phyloP scores from a whole-genome alignment of 164 flowering plant genomes.

The Vitis amurensis region DNA sequence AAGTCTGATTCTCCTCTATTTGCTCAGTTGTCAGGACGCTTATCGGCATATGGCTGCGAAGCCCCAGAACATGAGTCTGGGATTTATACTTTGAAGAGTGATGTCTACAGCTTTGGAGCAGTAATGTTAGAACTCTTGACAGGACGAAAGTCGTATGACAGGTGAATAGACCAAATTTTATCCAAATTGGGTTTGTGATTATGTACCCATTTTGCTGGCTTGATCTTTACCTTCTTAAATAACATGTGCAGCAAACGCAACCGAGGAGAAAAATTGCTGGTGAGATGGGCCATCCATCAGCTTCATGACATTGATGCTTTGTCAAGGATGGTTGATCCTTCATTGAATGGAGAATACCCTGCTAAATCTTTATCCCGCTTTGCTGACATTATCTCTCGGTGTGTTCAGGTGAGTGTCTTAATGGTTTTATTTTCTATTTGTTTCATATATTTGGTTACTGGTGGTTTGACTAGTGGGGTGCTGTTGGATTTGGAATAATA shows the following conservation, averaged over 20 bases:
- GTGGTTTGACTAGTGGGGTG: neutral
- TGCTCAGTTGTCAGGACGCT: conserved; percentile 77
- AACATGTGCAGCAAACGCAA: conserved; percentile 39
- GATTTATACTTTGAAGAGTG: conserved; percentile 73
- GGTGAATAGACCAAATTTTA: conserved; percentile 32
- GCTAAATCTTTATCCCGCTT: conserved; percentile 83
- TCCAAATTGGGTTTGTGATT: neutral
- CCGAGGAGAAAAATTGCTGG: conserved; percentile 82
- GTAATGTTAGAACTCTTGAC: conserved; percentile 95
- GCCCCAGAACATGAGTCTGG: conserved; percentile 92
- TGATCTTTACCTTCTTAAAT: conserved; percentile 3
- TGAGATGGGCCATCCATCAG: conserved; percentile 91
- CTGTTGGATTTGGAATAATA: neutral
- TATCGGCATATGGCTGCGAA: conserved; percentile 70
- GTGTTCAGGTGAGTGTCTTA: conserved; percentile 68
- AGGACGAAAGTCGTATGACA: conserved; percentile 80
- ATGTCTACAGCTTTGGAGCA: conserved; percentile 96
- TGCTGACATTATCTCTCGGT: conserved; percentile 85
- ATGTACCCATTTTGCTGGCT: neutral
- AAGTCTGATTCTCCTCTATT: conserved; percentile 4
- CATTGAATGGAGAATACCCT: conserved; percentile 68
- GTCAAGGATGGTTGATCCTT: conserved; percentile 92
- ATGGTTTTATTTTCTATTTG: neutral
- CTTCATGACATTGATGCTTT: conserved; percentile 94
- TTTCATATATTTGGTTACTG: neutral